A percentile compares a stretch with the other conserved stretches of the same genome.
These are phyloP conservation scores for Cyclotella kingstonii DNA, from an alignment of 108 stramenopile species.

Conservation along the genomic window DNA sequence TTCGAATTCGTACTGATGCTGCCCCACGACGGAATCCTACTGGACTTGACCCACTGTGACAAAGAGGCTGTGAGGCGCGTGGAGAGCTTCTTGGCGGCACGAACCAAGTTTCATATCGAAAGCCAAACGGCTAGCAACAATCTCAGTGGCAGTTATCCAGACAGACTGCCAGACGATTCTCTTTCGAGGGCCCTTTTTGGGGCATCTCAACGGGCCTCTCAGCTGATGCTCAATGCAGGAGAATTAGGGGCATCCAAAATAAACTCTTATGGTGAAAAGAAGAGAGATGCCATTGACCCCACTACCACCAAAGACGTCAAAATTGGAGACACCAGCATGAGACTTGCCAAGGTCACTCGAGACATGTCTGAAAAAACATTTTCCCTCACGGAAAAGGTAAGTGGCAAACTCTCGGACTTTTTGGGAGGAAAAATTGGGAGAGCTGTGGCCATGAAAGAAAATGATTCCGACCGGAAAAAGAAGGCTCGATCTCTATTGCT, in stretches of 20 bases:
- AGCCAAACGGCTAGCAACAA: no score
- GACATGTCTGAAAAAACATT: conserved; percentile 17
- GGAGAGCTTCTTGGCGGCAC: conserved; percentile 23
- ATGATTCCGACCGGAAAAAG: conserved; percentile 4
- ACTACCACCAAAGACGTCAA: conserved; percentile 22
- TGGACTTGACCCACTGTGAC: conserved; percentile 17
- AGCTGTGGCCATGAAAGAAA: conserved; percentile 11
- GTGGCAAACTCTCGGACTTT: conserved; percentile 21
- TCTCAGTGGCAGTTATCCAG: background rate
- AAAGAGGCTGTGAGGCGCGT: conserved; percentile 3
- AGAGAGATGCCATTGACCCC: conserved; percentile 7
- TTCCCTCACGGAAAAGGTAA: conserved; percentile 5
- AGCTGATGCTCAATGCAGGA: conserved; percentile 12
- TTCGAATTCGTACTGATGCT: conserved; percentile 25
- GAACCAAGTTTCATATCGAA: conserved; percentile 32
- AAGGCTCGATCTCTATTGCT: conserved; percentile 18
- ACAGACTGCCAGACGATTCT: conserved; percentile 14
- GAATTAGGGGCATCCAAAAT: conserved; percentile 22
- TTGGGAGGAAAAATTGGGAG: conserved; percentile 22
- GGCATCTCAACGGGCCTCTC: background rate
- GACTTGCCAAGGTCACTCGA: conserved; percentile 10
- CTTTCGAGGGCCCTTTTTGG: conserved; percentile 14
- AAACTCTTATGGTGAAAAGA: conserved; percentile 22
- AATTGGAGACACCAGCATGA: conserved; percentile 20
- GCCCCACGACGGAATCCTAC: conserved; percentile 14